A percentile compares a stretch with the other conserved stretches of the same genome.
phyloP scores from a whole-genome alignment of 148 eudicot genomes.

The Spergularia marina region DNA sequence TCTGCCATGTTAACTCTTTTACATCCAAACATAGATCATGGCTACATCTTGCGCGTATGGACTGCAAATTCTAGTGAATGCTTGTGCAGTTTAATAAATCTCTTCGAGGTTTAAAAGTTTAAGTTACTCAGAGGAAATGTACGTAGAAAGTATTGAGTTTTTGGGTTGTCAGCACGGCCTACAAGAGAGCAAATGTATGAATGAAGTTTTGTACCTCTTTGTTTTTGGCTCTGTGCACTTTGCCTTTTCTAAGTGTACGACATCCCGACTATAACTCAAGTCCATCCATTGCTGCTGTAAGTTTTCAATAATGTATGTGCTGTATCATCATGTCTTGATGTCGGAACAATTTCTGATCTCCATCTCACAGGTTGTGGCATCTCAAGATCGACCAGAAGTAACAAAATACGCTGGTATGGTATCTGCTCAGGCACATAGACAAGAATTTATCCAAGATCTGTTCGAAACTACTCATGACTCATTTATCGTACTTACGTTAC shows the following conservation, averaged over 20 bases:
- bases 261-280: conserved; percentile 76
- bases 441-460: no score
- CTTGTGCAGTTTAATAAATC: conserved; percentile 76
- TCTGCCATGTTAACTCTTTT: neutral
- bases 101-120: conserved; percentile 88
- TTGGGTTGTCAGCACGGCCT: conserved; percentile 86
- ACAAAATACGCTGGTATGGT: no score
- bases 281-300: conserved; percentile 84
- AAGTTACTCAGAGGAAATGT: conserved; percentile 83
- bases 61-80: no score
- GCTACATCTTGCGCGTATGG: neutral
- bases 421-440: no score
- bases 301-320: no score
- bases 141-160: conserved; percentile 80
- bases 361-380: no score
- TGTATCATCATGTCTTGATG: no score
- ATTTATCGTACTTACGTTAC: no score
- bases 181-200: conserved; percentile 80
- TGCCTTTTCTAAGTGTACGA: conserved; percentile 47
- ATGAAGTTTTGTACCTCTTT: neutral
- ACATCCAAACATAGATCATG: neutral
- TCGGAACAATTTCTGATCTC: no score
- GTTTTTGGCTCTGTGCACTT: neutral
- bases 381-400: no score
- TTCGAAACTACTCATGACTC: no score